Evolutionary conservation across 352 stramenopile species (phyloP), one percentile per base, ranked within the genome.

Genomic region (Phytophthora rubi): DNA sequence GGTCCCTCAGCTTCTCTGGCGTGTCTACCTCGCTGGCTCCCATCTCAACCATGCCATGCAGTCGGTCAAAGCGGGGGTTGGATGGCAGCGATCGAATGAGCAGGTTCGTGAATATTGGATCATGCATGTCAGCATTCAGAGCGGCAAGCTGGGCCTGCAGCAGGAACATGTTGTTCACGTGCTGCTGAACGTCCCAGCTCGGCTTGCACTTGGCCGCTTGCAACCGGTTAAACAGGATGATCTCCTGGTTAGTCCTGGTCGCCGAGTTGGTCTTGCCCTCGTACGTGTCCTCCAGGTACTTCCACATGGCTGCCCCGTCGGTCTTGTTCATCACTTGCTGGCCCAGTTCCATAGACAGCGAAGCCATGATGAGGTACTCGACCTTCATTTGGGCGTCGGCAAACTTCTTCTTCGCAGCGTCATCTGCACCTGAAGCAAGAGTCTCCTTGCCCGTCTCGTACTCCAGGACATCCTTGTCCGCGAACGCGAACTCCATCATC

Each of bases 131-230:
- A 28, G 39, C 52, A 23, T 60, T 61, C 10, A 68, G 18, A 16
- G 26, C 39, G 21, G 52, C 42, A 13, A 68, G 21, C 8, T 61
- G 53, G 10, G 37, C 51, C 32, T 56, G 37, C 12, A 68, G 2
- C n/a, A 62, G 37, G 12, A 62, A 62, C 42, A 68, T 68, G 32
- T 56, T 58, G 32, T 59, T 42, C 18, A 62, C 53, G 21, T 62
- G 53, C 33, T 69, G 62, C 5, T 2, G 30, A 15, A 58, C 53
- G 21, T 61, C 44, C 53, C 44, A 68, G 23, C 0, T 26, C 23
- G 23, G 23, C 23, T 26, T 26, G 23, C 23, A 26, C 32, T 37
- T 37, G 32, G 32, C 2, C 1, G 32, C 32, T 10, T 37, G 32
- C 6, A 37, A 10, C 32, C 13, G 10, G 33, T 39, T 39, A 12